Evolutionary conservation across 768 basidiomycete genomes (phyloP), one percentile per base, ranked within the genome.

Genomic region (Kwoniella sp.): DNA sequence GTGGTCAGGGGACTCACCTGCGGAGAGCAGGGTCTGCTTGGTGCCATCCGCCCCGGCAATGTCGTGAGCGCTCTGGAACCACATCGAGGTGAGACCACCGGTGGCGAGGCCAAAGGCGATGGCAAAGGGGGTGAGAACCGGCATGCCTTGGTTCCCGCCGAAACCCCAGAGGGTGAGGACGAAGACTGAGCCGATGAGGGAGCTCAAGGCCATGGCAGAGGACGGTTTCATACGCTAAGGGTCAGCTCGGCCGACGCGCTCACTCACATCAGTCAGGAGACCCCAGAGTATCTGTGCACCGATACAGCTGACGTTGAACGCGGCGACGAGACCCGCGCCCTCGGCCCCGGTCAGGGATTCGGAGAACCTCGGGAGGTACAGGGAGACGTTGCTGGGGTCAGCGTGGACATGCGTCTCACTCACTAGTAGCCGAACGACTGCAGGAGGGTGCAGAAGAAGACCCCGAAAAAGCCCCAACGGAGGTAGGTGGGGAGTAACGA

Each of bases 391-490:
- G 39, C 60, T 62, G 19, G 15, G 28, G 31, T 20, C 19, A 3
- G 19, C 5, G 14, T 10, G 7, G 32, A 36, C 14, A n/a, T 10
- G 8, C 14, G 3, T 20, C 28, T 17, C 27, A 52, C 60, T 43
- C 27, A 62, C 60, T 58, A 62, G 53, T 42, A 62, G 15, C 60
- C 60, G 33, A 62, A 62, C 0, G 46, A 52, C 20, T 62, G 60
- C 7, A 62, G 37, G 33, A 62, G 34, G 23, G 56, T 58, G 2
- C 44, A 29, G 5, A 56, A 23, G 37, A 58, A 58, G 32, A 47
- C 43, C 14, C 56, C 52, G 12, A 58, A 51, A 31, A 62, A 62
- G 19, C 56, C 60, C 3, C 28, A 28, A 3, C 50, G 49, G n/a
- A 53, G 36, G 31, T 58, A 62, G 10, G 56, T 57, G 7, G 31